Conservation (phyloP, 441 rosid genomes). For the Rhodomyrtus psidioides region DNA sequence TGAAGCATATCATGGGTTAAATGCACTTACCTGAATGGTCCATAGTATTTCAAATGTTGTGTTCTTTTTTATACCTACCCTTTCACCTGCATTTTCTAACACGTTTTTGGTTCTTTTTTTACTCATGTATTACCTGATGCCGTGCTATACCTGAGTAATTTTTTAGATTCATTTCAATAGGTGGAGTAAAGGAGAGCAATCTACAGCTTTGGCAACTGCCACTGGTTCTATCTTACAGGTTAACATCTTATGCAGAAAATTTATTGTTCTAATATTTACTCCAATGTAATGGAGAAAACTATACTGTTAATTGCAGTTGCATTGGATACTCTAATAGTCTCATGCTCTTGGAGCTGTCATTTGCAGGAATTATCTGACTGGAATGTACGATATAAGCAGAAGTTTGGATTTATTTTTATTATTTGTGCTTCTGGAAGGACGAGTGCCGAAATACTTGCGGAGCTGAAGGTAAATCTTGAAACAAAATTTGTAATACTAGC, state of each 20-base stretch:
- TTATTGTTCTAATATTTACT: not conserved
- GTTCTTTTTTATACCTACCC: not conserved
- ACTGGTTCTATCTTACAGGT: slow-evolving; percentile 56
- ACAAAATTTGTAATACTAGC: not conserved
- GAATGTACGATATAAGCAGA: slow-evolving; percentile 53
- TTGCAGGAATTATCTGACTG: slow-evolving; percentile 60
- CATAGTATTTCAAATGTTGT: not conserved
- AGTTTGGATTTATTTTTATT: slow-evolving; percentile 66
- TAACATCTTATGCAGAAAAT: not conserved
- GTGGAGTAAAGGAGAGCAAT: slow-evolving; percentile 71
- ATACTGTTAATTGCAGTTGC: not conserved
- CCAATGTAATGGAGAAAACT: not conserved
- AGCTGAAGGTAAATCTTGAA: slow-evolving; percentile 49
- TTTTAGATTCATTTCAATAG: slow-evolving; percentile 12
- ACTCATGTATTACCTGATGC: not conserved
- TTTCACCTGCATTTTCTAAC: not conserved
- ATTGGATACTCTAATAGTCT: not conserved
- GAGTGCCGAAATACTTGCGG: slow-evolving; percentile 59
- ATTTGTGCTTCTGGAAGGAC: slow-evolving; percentile 76
- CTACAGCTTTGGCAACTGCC: slow-evolving; percentile 72
- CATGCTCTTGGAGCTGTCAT: not conserved
- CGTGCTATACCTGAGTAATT: not conserved
- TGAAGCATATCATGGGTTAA: not conserved
- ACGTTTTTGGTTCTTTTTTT: not conserved
- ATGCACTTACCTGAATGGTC: not conserved